Percentiles rank a stretch among this genome's conserved stretches.
phyloP scores from a whole-genome alignment of 352 stramenopile species.

The Globisporangium spinosum region DNA sequence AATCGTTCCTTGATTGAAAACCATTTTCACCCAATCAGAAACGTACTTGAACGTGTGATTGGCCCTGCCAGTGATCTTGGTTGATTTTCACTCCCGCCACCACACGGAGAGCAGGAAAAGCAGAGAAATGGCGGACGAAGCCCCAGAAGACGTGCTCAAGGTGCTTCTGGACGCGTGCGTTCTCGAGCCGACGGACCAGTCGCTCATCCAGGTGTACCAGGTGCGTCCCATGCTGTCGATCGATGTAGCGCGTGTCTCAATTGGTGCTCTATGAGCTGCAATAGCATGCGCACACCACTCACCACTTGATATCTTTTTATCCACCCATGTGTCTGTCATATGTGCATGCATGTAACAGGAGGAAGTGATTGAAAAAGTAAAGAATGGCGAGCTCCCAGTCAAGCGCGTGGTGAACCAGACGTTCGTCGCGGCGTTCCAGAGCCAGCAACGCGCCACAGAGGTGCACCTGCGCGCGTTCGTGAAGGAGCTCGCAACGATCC shows the following conservation, averaged over 20 bases:
- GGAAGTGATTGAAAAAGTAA: slow-evolving; percentile 61
- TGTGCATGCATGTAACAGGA: slow-evolving; percentile 25
- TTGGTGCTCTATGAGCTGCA: background rate
- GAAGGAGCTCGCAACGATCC: slow-evolving; percentile 28
- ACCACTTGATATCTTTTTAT: background rate
- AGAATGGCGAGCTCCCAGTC: slow-evolving; percentile 47
- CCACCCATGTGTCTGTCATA: background rate
- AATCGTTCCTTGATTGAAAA: background rate
- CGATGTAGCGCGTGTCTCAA: background rate
- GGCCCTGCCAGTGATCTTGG: slow-evolving; percentile 28
- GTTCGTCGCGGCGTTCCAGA: slow-evolving; percentile 49
- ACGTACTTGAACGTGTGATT: slow-evolving; percentile 12
- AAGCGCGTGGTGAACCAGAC: slow-evolving; percentile 67
- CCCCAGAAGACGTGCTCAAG: slow-evolving; percentile 55
- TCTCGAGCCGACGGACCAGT: slow-evolving; percentile 39
- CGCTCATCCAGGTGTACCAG: slow-evolving; percentile 62
- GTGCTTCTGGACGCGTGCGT: slow-evolving; percentile 55
- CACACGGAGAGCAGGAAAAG: slow-evolving; percentile 1
- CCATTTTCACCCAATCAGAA: background rate
- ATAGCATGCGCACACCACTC: background rate
- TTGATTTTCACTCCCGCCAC: slow-evolving; percentile 8
- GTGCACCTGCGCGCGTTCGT: slow-evolving; percentile 51
- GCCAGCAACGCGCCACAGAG: slow-evolving; percentile 54
- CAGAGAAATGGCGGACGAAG: slow-evolving; percentile 14
- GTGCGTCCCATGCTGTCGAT: slow-evolving; percentile 15